These are phyloP conservation scores for Chalara sp. DNA, from an alignment of 2,329 filamentous ascomycete species.

Conservation along the genomic window DNA sequence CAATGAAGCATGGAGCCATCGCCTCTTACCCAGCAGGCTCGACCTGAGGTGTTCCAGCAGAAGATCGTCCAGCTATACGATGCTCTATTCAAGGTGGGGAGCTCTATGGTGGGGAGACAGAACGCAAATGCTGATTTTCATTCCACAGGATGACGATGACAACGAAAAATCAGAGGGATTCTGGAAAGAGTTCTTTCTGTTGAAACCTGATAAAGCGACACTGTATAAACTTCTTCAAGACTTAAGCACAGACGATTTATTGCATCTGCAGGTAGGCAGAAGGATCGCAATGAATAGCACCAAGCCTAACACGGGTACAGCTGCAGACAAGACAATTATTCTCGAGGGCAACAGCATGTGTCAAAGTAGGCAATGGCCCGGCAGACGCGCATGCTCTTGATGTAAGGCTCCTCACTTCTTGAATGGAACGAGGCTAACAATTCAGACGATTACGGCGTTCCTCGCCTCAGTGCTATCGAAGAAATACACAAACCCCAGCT, in stretches of 20 bases:
- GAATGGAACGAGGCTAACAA: conserved; percentile 32
- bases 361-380: conserved; percentile 53
- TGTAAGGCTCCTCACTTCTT: conserved; percentile 44
- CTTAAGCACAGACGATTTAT: conserved; percentile 67
- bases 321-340: conserved; percentile 56
- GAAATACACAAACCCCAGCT: conserved; percentile 90
- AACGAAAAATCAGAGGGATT: conserved; percentile 78
- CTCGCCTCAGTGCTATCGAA: conserved; percentile 77
- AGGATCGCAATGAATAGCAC: conserved; percentile 34
- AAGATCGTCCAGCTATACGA: conserved; percentile 92
- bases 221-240: conserved; percentile 63
- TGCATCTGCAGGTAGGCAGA: conserved; percentile 61
- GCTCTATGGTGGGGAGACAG: conserved; percentile 1
- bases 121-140: conserved; percentile 10
- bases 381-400: conserved; percentile 77
- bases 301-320: conserved; percentile 16
- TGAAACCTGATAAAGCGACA: conserved; percentile 68
- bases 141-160: conserved; percentile 53
- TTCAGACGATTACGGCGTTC: conserved; percentile 82
- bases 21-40: conserved; percentile 85
- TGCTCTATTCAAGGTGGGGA: conserved; percentile 64
- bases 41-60: conserved; percentile 84
- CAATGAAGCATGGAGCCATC: conserved; percentile 67
- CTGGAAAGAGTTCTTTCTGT: conserved; percentile 92
- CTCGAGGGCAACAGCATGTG: conserved; percentile 59